Conservation (phyloP, 2,329 filamentous ascomycete species). For the Colletotrichum eleusines region DNA sequence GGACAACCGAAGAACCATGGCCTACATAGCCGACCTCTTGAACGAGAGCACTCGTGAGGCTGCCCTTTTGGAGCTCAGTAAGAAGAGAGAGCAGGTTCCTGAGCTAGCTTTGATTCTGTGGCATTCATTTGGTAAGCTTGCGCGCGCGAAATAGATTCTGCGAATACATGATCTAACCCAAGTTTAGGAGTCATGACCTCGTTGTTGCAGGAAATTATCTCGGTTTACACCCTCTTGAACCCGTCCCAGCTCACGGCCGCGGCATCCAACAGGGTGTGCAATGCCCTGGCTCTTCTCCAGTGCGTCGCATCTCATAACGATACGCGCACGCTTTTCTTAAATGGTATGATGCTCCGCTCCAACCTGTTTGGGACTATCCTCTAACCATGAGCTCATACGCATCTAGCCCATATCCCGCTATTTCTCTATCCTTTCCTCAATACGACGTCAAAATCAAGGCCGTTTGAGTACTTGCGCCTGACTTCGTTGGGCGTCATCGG, state of each 20-base stretch:
- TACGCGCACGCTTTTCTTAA: constrained; percentile 91
- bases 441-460: constrained; percentile 96
- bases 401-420: constrained; percentile 90
- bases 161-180: constrained; percentile 4
- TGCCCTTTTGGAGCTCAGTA: constrained; percentile 93
- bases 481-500: constrained; percentile 97
- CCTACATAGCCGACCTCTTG: constrained; percentile 91
- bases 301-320: constrained; percentile 98
- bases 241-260: constrained; percentile 96
- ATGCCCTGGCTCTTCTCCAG: constrained; percentile 93
- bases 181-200: constrained; percentile 93
- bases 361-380: neutral
- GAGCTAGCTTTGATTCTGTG: constrained; percentile 96
- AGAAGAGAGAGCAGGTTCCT: constrained; percentile 98
- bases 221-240: constrained; percentile 95
- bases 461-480: constrained; percentile 96
- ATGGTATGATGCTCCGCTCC: constrained; percentile 70
- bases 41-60: constrained; percentile 89
- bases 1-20: constrained; percentile 92
- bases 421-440: constrained; percentile 99
- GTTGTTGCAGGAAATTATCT: constrained; percentile 97
- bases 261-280: constrained; percentile 97
- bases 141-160: neutral
- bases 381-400: constrained; percentile 40
- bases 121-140: constrained; percentile 91